Evolutionary conservation across 495 filamentous ascomycete species (phyloP), one percentile per base, ranked within the genome.

Genomic region (Penicillium tannophilum): DNA sequence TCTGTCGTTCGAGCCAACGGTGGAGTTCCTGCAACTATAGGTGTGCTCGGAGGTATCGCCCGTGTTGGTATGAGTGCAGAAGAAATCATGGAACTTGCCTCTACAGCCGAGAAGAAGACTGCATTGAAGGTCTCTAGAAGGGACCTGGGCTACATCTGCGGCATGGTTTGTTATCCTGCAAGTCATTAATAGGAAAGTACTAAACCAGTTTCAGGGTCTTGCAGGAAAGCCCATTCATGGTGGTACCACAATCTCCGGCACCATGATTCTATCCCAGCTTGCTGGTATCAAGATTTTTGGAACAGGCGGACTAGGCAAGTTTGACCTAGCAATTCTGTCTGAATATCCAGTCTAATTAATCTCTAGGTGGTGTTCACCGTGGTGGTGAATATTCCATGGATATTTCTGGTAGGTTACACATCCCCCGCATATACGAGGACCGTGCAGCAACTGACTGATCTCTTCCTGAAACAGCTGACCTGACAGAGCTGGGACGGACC

Each of bases 281-380:
- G 94, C 92, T 48, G 94, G 93, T 2, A 97, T 98, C 67, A 86
- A 85, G 60, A 86, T 98, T 20, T 97, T 98, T 75, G 93, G 91
- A 3, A 98, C 94, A 11, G 94, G 86, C 48, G 81, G 80, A 47
- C 69, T 83, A 56, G 80, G 77, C 77, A 65, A 41, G 59, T 60
- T 16, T 23, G 20, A 9, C 36, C 28, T 28, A 20, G 5, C 19
- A 8, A 30, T 30, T 12, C 36, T 6, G 3, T 2, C 11, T n/a
- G 16, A 28, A 36, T 52, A 12, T 39, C 6, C 31, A 14, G 35
- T 57, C 50, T 58, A 54, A 66, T 33, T 47, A 42, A 26, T 41
- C 61, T 88, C 53, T 88, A 61, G 92, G 94, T 57, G 94, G 94
- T 49, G 94, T 98, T n/a, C 94, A 98, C 70, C 82, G 92, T 23